Base-by-base conservation (phyloP, 176 grass and related monocot genomes). In the Microstegium vimineum region DNA sequence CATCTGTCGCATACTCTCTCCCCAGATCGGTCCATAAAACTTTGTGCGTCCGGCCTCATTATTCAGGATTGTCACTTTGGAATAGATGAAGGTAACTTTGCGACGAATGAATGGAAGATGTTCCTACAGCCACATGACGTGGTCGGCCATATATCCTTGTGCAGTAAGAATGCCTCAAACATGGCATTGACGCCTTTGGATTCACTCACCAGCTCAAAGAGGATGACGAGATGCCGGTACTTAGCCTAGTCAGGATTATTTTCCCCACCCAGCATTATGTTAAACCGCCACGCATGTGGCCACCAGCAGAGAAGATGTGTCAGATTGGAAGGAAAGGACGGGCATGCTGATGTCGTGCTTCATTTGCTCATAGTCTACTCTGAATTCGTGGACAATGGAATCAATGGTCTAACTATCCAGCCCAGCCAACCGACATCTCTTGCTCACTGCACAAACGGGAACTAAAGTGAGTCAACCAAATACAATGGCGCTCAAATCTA, bases 201-300 rank as follows among this genome's bases (percentile, higher is more conserved):
- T 61, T 16, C 28, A n/a, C 51, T 81, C 5, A 20, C 28, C 10
- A 84, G 31, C 42, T n/a, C 41, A 33, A 85, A 15, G 64, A 15
- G 75, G 18, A 91, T 47, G 16, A 38, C 81, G 0, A 85, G 22
- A 22, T 47, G 43, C 10, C 2, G 11, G 14, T 43, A 23, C 8
- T 40, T 5, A 42, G 37, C 3, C 9, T 60, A 0, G 51, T 0
- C 57, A 60, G 4, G 1, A 3, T 13, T 23, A 11, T 28, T 6
- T 18, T 49, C 16, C 46, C 75, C 61, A 26, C n/a, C 23, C 1
- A 27, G 76, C 56, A 23, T 61, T 63, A 32, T 88, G 4, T 33
- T 17, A 5, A 82, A 12, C 70, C 15, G 78, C 86, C 86, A 91
- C n/a, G n/a, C 1, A 41, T 71, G 42, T 87, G 68, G 2, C 81